Evolutionary conservation across 2,329 filamentous ascomycete genomes (phyloP).

Genomic region (Biscogniauxia marginata): DNA sequence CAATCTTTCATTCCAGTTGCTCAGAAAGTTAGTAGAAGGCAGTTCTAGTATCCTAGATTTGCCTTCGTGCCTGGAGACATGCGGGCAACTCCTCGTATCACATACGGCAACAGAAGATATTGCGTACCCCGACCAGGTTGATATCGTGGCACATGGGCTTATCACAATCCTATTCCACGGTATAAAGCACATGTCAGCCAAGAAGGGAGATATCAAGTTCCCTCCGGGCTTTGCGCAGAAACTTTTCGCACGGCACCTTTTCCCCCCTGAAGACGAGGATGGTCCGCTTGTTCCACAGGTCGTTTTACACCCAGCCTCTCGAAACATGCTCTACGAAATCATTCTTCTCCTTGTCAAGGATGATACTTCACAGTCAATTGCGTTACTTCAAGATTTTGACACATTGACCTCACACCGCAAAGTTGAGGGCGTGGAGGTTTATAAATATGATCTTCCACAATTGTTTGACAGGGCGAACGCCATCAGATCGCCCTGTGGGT

Average conservation of each 20-base stretch:
- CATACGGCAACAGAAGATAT: constrained; percentile 34
- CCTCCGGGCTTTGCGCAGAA: constrained; percentile 38
- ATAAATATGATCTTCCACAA: constrained; percentile 60
- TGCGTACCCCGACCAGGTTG: constrained; percentile 37
- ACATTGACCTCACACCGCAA: constrained; percentile 50
- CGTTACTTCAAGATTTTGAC: constrained; percentile 51
- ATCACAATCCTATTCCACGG: constrained; percentile 34
- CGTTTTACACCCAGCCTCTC: constrained; percentile 53
- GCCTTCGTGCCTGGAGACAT: constrained; percentile 21
- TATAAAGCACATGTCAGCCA: constrained; percentile 26
- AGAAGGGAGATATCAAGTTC: constrained; percentile 18
- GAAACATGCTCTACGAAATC: constrained; percentile 60
- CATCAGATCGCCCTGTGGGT: constrained; percentile 75
- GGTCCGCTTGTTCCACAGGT: constrained; percentile 37
- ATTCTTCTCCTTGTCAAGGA: constrained; percentile 56
- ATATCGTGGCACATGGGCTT: constrained; percentile 38
- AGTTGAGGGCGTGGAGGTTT: constrained; percentile 47
- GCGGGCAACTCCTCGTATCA: constrained; percentile 25
- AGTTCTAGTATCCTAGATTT: constrained; percentile 25
- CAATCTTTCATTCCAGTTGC: constrained; percentile 24
- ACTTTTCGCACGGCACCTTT: constrained; percentile 65
- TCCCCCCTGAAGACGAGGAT: constrained; percentile 49
- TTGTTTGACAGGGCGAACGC: constrained; percentile 64
- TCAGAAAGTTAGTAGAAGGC: constrained; percentile 28
- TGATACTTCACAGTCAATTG: constrained; percentile 45